A percentile compares a stretch with the other conserved stretches of the same genome.
Evolutionary conservation across 1,284 basidiomycete genomes (phyloP).

Genomic region (Kalmanozyma brasiliensis): DNA sequence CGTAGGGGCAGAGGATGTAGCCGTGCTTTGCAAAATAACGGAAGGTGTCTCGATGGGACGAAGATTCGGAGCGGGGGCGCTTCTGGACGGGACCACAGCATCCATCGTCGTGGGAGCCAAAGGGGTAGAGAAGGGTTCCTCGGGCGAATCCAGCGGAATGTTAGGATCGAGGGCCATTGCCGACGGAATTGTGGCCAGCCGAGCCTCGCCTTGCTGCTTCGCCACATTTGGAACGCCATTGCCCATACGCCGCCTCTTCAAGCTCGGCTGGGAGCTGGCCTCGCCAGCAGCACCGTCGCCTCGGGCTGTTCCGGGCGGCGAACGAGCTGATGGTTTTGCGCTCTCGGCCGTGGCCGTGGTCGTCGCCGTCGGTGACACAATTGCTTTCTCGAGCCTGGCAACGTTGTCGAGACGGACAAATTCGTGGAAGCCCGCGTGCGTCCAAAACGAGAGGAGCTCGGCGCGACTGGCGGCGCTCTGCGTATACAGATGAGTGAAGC

Average conservation of each 20-base stretch:
- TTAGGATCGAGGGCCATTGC: slow-evolving; percentile 8
- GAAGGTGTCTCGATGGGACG: too few species aligned
- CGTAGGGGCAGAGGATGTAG: too few species aligned
- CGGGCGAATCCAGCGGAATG: slow-evolving; percentile 20
- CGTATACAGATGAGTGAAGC: slow-evolving; percentile 44
- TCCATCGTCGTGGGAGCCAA: background rate
- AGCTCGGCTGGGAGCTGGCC: background rate
- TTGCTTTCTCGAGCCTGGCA: slow-evolving; percentile 33
- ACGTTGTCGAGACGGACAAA: slow-evolving; percentile 29
- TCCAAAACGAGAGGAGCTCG: slow-evolving; percentile 35
- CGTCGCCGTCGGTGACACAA: background rate
- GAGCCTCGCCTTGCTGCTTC: background rate
- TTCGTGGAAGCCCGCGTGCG: slow-evolving; percentile 20
- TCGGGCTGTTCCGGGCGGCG: slow-evolving; percentile 2
- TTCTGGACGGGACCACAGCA: background rate
- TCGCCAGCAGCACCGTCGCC: background rate
- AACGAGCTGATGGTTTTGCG: slow-evolving; percentile 12
- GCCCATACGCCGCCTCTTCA: slow-evolving; percentile 1
- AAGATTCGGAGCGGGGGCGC: too few species aligned
- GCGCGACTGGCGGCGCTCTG: slow-evolving; percentile 12
- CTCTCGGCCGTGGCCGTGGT: background rate
- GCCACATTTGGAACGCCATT: background rate
- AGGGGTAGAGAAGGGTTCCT: background rate
- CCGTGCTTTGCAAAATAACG: too few species aligned
- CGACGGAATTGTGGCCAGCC: slow-evolving; percentile 2